Conservation (phyloP, 1,139 yeast genomes). For the Hyphopichia wangnamkhiaoensis region DNA sequence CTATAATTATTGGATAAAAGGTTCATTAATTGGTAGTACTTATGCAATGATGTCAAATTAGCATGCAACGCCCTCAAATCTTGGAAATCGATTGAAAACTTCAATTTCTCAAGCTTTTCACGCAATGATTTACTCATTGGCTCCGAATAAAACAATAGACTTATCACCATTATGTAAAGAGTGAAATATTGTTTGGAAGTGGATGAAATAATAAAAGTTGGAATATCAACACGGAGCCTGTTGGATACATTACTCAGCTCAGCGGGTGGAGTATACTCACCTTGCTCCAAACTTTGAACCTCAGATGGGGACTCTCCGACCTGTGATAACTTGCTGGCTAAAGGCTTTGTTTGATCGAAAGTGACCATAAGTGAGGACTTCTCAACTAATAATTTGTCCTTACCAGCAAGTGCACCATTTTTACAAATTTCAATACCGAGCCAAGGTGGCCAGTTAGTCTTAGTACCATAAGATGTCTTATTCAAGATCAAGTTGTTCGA, state of each 20-base stretch:
- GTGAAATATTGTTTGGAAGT: slow-evolving; percentile 47
- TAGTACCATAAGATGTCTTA: slow-evolving; percentile 36
- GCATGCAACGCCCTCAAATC: slow-evolving; percentile 32
- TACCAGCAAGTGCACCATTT: slow-evolving; percentile 38
- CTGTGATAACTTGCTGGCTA: slow-evolving; percentile 16
- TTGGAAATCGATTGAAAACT: slow-evolving; percentile 45
- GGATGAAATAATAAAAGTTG: slow-evolving; percentile 39
- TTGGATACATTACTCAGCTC: slow-evolving; percentile 9
- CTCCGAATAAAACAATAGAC: slow-evolving; percentile 42
- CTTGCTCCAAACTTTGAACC: neutral
- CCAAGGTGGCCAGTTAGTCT: slow-evolving; percentile 50
- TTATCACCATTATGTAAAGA: slow-evolving; percentile 35
- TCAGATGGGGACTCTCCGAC: neutral
- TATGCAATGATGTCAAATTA: slow-evolving; percentile 29
- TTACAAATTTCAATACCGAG: slow-evolving; percentile 45
- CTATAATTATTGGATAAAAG: slow-evolving; percentile 33
- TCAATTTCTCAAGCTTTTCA: slow-evolving; percentile 41
- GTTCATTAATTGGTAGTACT: slow-evolving; percentile 24
- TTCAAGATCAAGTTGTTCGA: slow-evolving; percentile 22
- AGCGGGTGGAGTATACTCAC: neutral
- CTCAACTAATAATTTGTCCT: slow-evolving; percentile 38
- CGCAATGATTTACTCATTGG: slow-evolving; percentile 38
- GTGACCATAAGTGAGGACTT: slow-evolving; percentile 40
- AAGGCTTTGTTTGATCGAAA: slow-evolving; percentile 33
- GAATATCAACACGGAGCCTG: slow-evolving; percentile 39